phyloP scores from a whole-genome alignment of 208 protist species.

The Wallacemonas sp. region DNA sequence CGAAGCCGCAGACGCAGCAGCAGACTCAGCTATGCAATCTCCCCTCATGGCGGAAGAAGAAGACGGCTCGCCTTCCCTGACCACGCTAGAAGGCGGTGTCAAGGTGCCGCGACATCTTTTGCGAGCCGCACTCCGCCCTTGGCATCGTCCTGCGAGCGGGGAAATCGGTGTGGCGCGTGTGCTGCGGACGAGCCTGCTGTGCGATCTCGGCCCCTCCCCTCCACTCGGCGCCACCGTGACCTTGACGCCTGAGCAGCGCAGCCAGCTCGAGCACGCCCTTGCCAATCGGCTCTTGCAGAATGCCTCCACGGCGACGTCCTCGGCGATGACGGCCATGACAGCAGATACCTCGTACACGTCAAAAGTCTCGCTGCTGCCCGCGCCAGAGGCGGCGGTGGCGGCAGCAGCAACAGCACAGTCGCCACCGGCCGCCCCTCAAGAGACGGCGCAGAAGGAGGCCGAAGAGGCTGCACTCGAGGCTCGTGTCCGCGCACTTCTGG shows the following conservation, averaged over 20 bases:
- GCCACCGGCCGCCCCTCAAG: background rate
- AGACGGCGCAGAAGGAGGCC: background rate
- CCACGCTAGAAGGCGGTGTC: background rate
- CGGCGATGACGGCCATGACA: too few relatives aligned
- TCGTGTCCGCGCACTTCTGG: background rate
- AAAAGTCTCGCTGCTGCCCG: background rate
- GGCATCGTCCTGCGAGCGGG: slow-evolving; percentile 8
- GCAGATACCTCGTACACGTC: too few relatives aligned
- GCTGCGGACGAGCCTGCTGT: slow-evolving; percentile 32
- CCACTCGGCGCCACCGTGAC: background rate
- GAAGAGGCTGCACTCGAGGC: background rate
- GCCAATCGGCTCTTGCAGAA: background rate
- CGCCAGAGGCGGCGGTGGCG: background rate
- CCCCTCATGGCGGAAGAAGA: background rate
- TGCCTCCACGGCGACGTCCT: too few relatives aligned
- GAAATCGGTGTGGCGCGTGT: slow-evolving; percentile 2
- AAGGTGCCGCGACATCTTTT: slow-evolving; percentile 1
- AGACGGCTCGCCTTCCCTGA: background rate
- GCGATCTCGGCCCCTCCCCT: slow-evolving; percentile 18
- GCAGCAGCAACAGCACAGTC: background rate
- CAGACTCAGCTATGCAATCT: background rate
- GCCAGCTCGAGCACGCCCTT: slow-evolving; percentile 10
- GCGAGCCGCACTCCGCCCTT: slow-evolving; percentile 5
- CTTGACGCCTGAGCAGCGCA: slow-evolving; percentile 14
- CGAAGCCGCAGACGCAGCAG: slow-evolving; percentile 9